A percentile compares a stretch with the other conserved stretches of the same genome.
phyloP scores from a whole-genome alignment of 495 filamentous ascomycete species.

The Talaromyces ruber region DNA sequence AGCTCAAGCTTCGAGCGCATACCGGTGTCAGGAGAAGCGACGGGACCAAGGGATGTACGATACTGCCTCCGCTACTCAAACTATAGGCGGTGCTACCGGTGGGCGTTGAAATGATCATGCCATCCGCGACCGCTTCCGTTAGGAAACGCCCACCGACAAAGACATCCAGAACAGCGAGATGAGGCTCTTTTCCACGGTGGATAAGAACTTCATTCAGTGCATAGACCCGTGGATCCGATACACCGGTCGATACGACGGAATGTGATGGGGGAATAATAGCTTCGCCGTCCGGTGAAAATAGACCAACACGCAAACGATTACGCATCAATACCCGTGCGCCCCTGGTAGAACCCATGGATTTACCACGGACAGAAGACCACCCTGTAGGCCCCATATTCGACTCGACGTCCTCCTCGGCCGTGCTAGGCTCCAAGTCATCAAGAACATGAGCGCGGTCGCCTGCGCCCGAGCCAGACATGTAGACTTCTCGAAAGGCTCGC shows the following conservation, averaged over 20 bases:
- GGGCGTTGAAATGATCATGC: constrained; percentile 87
- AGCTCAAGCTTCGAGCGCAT: constrained; percentile 84
- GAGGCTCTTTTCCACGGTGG: constrained; percentile 81
- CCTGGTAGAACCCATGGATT: constrained; percentile 68
- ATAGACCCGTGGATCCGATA: constrained; percentile 45
- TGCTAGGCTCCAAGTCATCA: constrained; percentile 15
- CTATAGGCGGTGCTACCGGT: constrained; percentile 94
- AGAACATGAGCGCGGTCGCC: constrained; percentile 33
- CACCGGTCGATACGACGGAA: constrained; percentile 2
- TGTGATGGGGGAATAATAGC: constrained; percentile 24
- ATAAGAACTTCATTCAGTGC: constrained; percentile 95
- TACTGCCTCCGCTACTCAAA: constrained; percentile 84
- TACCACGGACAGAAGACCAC: constrained; percentile 70
- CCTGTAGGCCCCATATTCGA: constrained; percentile 30
- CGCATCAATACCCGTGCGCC: constrained; percentile 74
- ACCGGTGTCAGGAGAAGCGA: constrained; percentile 87
- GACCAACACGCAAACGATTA: constrained; percentile 73
- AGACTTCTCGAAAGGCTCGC: constrained; percentile 82
- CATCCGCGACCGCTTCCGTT: constrained; percentile 88
- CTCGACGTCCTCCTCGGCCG: constrained; percentile 11
- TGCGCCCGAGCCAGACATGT: constrained; percentile 75
- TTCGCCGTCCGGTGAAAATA: constrained; percentile 56
- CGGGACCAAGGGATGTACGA: constrained; percentile 86
- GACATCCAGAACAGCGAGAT: constrained; percentile 84
- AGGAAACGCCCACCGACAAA: constrained; percentile 77